Percentiles rank a stretch among this genome's conserved stretches.
These are phyloP conservation scores for barrel medic (Medicago truncatula) DNA, from an alignment of 306 rosid species.

Conservation along the genomic window DNA sequence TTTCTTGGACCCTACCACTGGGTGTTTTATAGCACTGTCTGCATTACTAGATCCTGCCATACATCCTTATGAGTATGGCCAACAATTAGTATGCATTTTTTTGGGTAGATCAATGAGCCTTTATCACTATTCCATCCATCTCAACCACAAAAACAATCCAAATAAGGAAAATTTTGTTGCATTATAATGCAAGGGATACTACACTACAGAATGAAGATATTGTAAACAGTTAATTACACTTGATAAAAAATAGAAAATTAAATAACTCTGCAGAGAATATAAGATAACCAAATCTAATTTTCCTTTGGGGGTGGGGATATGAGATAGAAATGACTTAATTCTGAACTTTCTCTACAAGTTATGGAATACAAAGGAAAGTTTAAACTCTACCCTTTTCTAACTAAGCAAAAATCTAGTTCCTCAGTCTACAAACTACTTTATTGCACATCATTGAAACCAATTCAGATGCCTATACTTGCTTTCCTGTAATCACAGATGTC, in stretches of 20 bases:
- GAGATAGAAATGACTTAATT: slow-evolving; percentile 45
- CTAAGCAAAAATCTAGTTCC: slow-evolving; percentile 49
- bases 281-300: slow-evolving; percentile 4
- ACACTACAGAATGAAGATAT: slow-evolving; percentile 4
- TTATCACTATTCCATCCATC: background rate
- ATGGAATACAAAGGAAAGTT: slow-evolving; percentile 55
- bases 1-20: slow-evolving; percentile 10
- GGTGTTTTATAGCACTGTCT: background rate
- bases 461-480: slow-evolving; percentile 46
- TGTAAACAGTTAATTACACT: slow-evolving; percentile 21
- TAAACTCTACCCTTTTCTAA: slow-evolving; percentile 52
- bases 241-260: background rate
- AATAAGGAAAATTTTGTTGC: slow-evolving; percentile 14
- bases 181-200: slow-evolving; percentile 20
- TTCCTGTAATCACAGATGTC: slow-evolving; percentile 48
- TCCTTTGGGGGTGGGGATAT: background rate
- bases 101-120: background rate
- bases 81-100: background rate
- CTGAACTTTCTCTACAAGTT: slow-evolving; percentile 52
- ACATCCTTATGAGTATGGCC: slow-evolving; percentile 4
- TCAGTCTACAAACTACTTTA: slow-evolving; percentile 57
- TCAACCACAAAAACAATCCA: slow-evolving; percentile 11
- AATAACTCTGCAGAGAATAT: slow-evolving; percentile 4
- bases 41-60: slow-evolving; percentile 15
- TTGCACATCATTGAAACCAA: slow-evolving; percentile 51